Evolutionary conservation across 495 filamentous ascomycete species (phyloP), one percentile per base, ranked within the genome.

Genomic region (Aspergillus heteromorphus): DNA sequence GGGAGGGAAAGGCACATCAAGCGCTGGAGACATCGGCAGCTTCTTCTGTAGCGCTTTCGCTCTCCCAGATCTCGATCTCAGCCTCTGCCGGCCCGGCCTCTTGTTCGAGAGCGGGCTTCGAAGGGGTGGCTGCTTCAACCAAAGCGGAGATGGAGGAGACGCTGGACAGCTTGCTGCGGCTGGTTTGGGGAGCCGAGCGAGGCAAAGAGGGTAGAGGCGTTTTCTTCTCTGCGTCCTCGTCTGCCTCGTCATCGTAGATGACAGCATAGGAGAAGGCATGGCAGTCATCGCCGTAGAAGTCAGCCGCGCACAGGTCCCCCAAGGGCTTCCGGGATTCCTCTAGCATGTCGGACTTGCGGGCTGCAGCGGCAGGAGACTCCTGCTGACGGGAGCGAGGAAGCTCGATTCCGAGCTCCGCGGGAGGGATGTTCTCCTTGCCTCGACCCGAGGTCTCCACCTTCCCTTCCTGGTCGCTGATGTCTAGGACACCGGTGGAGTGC

Each of bases 401-500:
- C 7, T 67, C 59, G 17, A 73, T 57, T 4, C 67, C 73, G 30
- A 73, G 47, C 30, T 76, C 66, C 18, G 62, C 54, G 42, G 72
- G 66, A 6, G 92, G 87, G 16, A 95, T 85, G 62, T 98, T 98
- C 75, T 98, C 93, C 75, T 97, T 97, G 40, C 88, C 89, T 20
- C 84, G 78, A 54, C 83, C 81, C 18, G 77, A 77, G 6, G 69
- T 60, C 45, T 59, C 59, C 14, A 45, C 25, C 55, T 68, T 76
- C n/a, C 60, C 59, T 54, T 78, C 75, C 48, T 87, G 84, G 6
- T 81, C 77, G 36, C 75, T 76, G 68, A 98, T 91, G 63, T 97
- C 92, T 0, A 98, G 81, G 0, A 85, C 86, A 61, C 84, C 82
- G 18, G 93, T 89, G 27, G 85, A 87, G 71, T 97, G 92, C 64